Evolutionary conservation across 2,329 filamentous ascomycete genomes (phyloP), one percentile per base, ranked within the genome.

Genomic region (Colletotrichum costaricense): DNA sequence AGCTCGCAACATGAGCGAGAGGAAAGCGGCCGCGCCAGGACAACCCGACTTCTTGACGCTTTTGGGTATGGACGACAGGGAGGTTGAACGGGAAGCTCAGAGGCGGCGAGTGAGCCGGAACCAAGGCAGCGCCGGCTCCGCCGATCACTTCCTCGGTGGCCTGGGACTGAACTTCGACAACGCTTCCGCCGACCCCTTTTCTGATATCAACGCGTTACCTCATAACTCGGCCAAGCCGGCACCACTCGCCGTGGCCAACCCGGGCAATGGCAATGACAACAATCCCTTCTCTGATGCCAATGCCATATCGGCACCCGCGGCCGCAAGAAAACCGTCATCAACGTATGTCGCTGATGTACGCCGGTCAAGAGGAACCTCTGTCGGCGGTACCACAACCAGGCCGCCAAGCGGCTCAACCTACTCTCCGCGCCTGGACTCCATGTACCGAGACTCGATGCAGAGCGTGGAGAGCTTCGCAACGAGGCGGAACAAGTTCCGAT

Each of bases 401-500:
- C 78, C 71, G 69, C 77, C 79, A 74, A 81, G 77, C 70, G 79
- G 75, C 74, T 72, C 64, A n/a, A 66, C 69, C 19, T 63, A 66
- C 33, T 67, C 74, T 28, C 69, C 74, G 11, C 81, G 80, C 75
- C 77, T 78, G 76, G 82, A 81, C 63, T 84, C 85, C 19, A 74
- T 84, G 65, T 86, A 86, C 76, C 83, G 85, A 54, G 84, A 86
- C 35, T 82, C 82, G 0, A 66, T 78, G 22, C 78, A 78, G 56
- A 88, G 84, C 52, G 77, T 80, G n/a, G 81, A 81, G 42, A 86
- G 84, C n/a, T 84, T 86, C 57, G 84, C 84, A 57, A 85, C 82
- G 6, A 81, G 84, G 19, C 86, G 87, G 68, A 88, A 87, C 77
- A 90, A 89, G 77, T 90, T 91, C 78, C 88, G 90, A 57, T 91